Base-by-base conservation (phyloP, 2,329 filamentous ascomycete genomes). In the Pezicula neosporulosa region DNA sequence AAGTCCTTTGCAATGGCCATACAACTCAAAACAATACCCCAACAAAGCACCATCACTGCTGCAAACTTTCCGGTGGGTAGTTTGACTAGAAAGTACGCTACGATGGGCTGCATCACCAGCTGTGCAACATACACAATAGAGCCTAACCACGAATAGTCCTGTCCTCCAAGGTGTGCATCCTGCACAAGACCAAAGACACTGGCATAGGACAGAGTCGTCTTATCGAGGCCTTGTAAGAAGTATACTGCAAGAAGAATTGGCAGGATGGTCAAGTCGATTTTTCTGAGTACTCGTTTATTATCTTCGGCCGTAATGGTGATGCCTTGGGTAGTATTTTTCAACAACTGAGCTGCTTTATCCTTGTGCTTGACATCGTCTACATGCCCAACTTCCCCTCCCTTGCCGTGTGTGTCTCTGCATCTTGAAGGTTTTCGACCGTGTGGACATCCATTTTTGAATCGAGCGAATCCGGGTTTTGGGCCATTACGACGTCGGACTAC, bases 71-170 rank as follows among this genome's bases (percentile, higher is more conserved):
- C 79, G 0, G 75, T 77, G 0, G 78, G 80, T 0, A 80, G 57
- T 56, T 78, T 77, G 27, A 81, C 77, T 0, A 81, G 70, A 4
- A 79, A 59, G 50, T 72, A 73, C 0, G 80, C 78, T 4, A 80
- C 72, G 0, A 80, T 66, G 1, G 79, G 77, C 58, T 84, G 80
- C 70, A 81, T 77, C 12, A 81, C 67, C 8, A 84, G 72, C 60
- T 83, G 79, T 1, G 80, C 80, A n/a, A 83, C 67, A 59, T 80
- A 85, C 13, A 85, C 68, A 47, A 85, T 77, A 2, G 79, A 83
- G 0, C 80, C 78, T 0, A 85, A 75, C 81, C 81, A 85, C 2
- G 81, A 83, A 63, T 76, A 71, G 49, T 80, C 68, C 30, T 71
- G 63, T 16, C 71, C 75, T n/a, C 70, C 65, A 7, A 80, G 69